Evolutionary conservation across 129 eudicot genomes (phyloP).

Genomic region (Artemisia annua): DNA sequence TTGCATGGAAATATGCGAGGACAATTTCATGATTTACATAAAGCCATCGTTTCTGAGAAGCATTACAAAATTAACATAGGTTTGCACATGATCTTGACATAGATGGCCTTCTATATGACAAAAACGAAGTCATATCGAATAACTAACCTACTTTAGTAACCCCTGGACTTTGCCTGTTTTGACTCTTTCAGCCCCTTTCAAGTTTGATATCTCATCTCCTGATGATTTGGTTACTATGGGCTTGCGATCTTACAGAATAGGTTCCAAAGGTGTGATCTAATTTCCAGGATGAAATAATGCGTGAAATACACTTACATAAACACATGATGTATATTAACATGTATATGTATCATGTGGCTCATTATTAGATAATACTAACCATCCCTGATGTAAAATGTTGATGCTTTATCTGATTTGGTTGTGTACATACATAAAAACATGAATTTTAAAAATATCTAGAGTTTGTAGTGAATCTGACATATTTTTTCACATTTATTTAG

Average conservation of each 20-base stretch:
- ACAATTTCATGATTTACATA: slow-evolving; percentile 49
- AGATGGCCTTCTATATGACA: slow-evolving; percentile 25
- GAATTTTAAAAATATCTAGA: not conserved
- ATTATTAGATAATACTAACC: not conserved
- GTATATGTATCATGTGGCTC: slow-evolving; percentile 11
- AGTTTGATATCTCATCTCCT: slow-evolving; percentile 89
- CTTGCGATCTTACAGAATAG: slow-evolving; percentile 49
- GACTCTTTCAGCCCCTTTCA: slow-evolving; percentile 75
- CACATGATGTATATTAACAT: slow-evolving; percentile 11
- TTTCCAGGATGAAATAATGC: not conserved
- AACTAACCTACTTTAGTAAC: slow-evolving; percentile 25
- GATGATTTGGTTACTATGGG: slow-evolving; percentile 82
- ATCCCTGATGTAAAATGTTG: slow-evolving; percentile 6
- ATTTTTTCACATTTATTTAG: not conserved
- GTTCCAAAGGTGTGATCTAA: slow-evolving; percentile 49
- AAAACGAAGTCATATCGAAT: slow-evolving; percentile 11
- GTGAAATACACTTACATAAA: not conserved
- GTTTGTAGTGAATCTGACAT: slow-evolving; percentile 18
- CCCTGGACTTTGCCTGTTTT: slow-evolving; percentile 31
- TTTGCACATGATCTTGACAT: slow-evolving; percentile 47
- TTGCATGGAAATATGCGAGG: slow-evolving; percentile 48
- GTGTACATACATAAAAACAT: not conserved
- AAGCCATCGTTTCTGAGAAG: slow-evolving; percentile 50
- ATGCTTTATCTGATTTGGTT: not conserved
- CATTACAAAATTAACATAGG: slow-evolving; percentile 70